phyloP scores from a whole-genome alignment of 208 protist species.

The Trypanosoma caninum region DNA sequence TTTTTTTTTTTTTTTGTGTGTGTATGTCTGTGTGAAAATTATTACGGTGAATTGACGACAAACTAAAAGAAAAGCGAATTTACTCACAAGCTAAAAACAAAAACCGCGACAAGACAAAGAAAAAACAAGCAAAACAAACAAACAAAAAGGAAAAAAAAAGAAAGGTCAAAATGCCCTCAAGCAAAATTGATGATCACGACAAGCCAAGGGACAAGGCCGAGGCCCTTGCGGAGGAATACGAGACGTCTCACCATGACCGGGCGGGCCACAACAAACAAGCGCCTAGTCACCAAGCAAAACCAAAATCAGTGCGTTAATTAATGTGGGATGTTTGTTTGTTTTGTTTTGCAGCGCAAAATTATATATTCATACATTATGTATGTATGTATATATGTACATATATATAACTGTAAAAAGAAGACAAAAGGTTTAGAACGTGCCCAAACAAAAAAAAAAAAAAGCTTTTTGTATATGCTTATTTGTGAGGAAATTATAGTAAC shows the following conservation, averaged over 20 bases:
- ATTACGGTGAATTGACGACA: too few species aligned
- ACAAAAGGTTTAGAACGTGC: neutral
- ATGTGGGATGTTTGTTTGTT: neutral
- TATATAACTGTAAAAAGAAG: conserved; percentile 7
- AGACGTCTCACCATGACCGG: conserved; percentile 79
- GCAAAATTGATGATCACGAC: conserved; percentile 55
- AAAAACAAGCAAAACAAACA: conserved; percentile 2
- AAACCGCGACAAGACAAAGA: neutral
- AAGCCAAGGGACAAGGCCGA: conserved; percentile 79
- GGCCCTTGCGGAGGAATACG: conserved; percentile 58
- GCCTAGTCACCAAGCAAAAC: conserved; percentile 73
- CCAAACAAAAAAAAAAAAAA: too few species aligned
- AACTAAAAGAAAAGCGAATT: neutral
- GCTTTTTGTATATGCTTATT: neutral
- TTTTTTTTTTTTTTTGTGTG: neutral
- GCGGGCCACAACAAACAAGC: conserved; percentile 64
- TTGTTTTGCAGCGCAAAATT: neutral
- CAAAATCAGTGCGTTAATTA: conserved; percentile 70
- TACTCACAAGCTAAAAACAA: neutral
- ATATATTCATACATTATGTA: neutral
- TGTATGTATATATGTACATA: neutral
- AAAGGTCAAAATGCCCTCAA: conserved; percentile 17
- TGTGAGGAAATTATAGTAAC: neutral
- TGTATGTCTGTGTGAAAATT: too few species aligned
- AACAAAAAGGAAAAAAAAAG: conserved; percentile 1